A percentile compares a stretch with the other conserved stretches of the same genome.
These are phyloP conservation scores for Tuber borchii DNA, from an alignment of 495 filamentous ascomycete genomes.

Conservation along the genomic window DNA sequence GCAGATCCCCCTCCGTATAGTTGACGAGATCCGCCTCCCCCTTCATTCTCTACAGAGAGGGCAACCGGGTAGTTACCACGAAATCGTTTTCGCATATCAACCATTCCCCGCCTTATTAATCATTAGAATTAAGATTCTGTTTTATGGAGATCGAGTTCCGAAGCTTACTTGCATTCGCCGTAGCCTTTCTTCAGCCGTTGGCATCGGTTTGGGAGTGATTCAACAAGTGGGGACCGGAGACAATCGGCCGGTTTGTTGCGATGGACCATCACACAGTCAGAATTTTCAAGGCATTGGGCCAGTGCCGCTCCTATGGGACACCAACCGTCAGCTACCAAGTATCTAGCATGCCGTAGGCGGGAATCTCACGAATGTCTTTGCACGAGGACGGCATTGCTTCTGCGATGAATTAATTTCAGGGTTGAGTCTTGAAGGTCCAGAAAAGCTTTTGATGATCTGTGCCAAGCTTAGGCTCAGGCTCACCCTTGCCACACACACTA, in stretches of 20 bases:
- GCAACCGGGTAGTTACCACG: conserved; percentile 85
- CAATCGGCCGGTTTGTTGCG: conserved; percentile 82
- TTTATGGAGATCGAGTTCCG: neutral
- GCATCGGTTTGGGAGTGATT: conserved; percentile 75
- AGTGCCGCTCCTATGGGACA: conserved; percentile 66
- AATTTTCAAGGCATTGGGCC: conserved; percentile 87
- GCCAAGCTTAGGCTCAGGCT: neutral
- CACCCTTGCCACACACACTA: neutral
- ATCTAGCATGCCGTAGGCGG: conserved; percentile 15
- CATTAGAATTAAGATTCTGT: conserved; percentile 20
- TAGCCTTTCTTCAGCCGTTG: conserved; percentile 90
- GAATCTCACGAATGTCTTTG: conserved; percentile 79
- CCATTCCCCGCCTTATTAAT: conserved; percentile 63
- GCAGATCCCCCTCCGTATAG: conserved; percentile 75
- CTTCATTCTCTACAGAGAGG: conserved; percentile 52
- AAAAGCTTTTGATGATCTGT: neutral
- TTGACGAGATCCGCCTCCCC: conserved; percentile 52
- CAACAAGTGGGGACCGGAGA: conserved; percentile 67
- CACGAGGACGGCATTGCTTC: conserved; percentile 84
- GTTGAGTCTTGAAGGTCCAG: neutral
- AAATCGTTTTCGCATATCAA: conserved; percentile 99
- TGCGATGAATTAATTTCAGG: neutral
- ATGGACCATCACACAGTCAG: conserved; percentile 87
- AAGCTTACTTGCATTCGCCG: conserved; percentile 73
- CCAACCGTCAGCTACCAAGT: conserved; percentile 20